A percentile compares a stretch with the other conserved stretches of the same genome.
phyloP scores from a whole-genome alignment of 352 stramenopile species.

The Thalassiosira mediterranea region DNA sequence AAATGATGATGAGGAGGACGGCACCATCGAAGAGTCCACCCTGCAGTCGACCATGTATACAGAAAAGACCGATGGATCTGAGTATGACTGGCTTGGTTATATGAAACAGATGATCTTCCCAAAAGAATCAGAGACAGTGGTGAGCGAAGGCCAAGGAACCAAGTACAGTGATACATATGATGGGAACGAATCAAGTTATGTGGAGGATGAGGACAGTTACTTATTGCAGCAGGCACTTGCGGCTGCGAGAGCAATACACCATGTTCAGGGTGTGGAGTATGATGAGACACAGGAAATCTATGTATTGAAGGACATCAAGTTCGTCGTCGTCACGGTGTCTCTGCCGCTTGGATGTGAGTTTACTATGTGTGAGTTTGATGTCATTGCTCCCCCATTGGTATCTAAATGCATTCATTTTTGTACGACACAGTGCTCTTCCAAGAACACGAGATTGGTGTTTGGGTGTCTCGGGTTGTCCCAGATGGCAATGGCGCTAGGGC shows the following conservation, averaged over 20 bases:
- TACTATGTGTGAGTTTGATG: conserved; percentile 8
- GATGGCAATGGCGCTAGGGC: conserved; percentile 61
- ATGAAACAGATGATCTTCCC: conserved; percentile 2
- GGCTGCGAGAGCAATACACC: conserved; percentile 67
- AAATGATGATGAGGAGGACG: conserved; percentile 8
- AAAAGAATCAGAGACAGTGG: no score
- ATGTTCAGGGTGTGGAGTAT: conserved; percentile 64
- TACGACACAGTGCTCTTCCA: conserved; percentile 68
- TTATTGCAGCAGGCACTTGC: conserved; percentile 53
- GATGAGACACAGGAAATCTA: conserved; percentile 68
- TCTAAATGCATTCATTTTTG: conserved; percentile 16
- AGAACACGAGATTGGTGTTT: conserved; percentile 77
- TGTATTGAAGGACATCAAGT: conserved; percentile 73
- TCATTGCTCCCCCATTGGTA: background rate
- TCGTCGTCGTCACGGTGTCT: conserved; percentile 65
- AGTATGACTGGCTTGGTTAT: conserved; percentile 12
- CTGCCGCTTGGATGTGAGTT: conserved; percentile 77
- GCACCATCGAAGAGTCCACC: background rate
- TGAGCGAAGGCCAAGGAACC: no score
- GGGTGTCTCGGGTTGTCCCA: conserved; percentile 66
- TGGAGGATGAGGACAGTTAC: conserved; percentile 45
- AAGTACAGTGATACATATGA: no score
- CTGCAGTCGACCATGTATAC: background rate
- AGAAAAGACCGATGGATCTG: conserved; percentile 2
- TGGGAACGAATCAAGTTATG: background rate